phyloP scores from a whole-genome alignment of 2,329 filamentous ascomycete species.

The Ophiostoma novo-ulmi region DNA sequence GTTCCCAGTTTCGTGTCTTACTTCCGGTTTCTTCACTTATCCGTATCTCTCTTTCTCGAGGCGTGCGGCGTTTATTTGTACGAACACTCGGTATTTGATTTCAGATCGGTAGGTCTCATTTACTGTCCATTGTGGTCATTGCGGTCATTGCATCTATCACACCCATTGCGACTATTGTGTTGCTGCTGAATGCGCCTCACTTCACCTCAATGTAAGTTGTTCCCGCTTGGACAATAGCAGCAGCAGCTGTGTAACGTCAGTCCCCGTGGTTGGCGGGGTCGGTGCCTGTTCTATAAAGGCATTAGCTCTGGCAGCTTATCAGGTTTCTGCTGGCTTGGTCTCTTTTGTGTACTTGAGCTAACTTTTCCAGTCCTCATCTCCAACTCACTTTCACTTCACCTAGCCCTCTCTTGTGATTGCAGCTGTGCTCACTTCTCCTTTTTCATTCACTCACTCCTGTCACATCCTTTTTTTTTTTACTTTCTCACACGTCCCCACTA shows the following conservation, averaged over 20 bases:
- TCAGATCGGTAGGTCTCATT: constrained; percentile 17
- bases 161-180: not conserved
- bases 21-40: constrained; percentile 14
- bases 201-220: not conserved
- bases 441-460: not conserved
- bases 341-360: not conserved
- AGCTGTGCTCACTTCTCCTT: not conserved
- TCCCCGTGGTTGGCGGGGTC: not conserved
- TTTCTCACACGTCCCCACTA: not conserved
- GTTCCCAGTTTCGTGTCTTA: not conserved
- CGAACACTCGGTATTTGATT: constrained; percentile 20
- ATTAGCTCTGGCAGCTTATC: not conserved
- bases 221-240: not conserved
- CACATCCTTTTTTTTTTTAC: not conserved
- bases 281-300: not conserved
- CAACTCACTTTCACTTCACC: not conserved
- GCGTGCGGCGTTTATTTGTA: constrained; percentile 22
- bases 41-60: constrained; percentile 17
- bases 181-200: not conserved
- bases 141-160: not conserved
- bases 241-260: not conserved
- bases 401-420: not conserved
- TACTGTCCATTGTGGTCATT: not conserved
- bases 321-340: not conserved
- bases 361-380: constrained; percentile 2